phyloP scores from a whole-genome alignment of 352 stramenopile genomes.

The Phytophthora sojae region DNA sequence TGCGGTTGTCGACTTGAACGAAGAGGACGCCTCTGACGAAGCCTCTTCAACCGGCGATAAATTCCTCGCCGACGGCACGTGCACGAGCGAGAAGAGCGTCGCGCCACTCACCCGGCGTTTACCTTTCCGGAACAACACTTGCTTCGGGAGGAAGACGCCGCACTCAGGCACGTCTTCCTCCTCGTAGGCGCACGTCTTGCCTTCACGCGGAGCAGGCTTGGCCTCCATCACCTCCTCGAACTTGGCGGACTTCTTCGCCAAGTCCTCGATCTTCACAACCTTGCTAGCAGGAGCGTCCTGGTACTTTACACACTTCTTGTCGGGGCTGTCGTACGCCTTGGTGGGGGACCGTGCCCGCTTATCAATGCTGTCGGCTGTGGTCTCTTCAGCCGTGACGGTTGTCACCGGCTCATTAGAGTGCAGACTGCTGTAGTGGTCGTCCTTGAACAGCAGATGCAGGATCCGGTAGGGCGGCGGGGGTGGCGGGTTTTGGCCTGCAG shows the following conservation, averaged over 20 bases:
- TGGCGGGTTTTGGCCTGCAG: slow-evolving; percentile 10
- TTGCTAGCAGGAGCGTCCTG: slow-evolving; percentile 11
- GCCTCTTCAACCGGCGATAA: slow-evolving; percentile 23
- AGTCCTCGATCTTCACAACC: slow-evolving; percentile 10
- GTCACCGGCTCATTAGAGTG: slow-evolving; percentile 30
- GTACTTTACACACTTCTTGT: slow-evolving; percentile 22
- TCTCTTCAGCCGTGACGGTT: slow-evolving; percentile 8
- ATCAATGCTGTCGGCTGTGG: slow-evolving; percentile 6
- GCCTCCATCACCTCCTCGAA: slow-evolving; percentile 26
- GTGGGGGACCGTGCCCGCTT: slow-evolving; percentile 31
- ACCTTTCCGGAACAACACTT: slow-evolving; percentile 44
- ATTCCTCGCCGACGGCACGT: slow-evolving; percentile 29
- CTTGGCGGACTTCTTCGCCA: slow-evolving; percentile 23
- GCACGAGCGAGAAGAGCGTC: slow-evolving; percentile 41
- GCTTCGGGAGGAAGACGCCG: slow-evolving; percentile 42
- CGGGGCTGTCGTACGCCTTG: slow-evolving; percentile 3
- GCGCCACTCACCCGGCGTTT: slow-evolving; percentile 37
- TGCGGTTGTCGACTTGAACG: slow-evolving; percentile 5
- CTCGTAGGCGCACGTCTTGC: slow-evolving; percentile 9
- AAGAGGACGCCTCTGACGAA: slow-evolving; percentile 15
- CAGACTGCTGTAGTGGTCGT: slow-evolving; percentile 66
- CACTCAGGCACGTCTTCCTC: slow-evolving; percentile 28
- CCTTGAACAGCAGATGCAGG: slow-evolving; percentile 58
- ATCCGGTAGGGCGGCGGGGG: slow-evolving; percentile 38
- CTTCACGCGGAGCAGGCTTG: slow-evolving; percentile 13